phyloP scores from a whole-genome alignment of 805 yeast genomes.

The Pichia sporocuriosa region DNA sequence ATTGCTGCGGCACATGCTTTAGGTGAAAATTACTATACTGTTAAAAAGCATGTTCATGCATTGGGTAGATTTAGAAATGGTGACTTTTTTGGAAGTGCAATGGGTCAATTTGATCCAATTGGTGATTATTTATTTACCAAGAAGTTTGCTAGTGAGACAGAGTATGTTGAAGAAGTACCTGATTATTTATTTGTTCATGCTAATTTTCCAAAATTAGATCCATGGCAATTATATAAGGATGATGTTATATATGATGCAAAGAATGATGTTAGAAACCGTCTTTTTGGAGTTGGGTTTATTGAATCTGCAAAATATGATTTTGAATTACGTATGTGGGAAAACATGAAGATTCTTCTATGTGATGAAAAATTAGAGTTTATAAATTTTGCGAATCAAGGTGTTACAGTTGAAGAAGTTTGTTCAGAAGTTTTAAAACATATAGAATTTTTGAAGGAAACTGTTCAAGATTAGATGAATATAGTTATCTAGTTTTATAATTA shows the following conservation, averaged over 20 bases:
- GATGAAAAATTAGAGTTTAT: constrained; percentile 22
- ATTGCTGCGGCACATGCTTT: constrained; percentile 51
- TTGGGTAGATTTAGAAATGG: constrained; percentile 42
- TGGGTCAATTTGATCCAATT: constrained; percentile 71
- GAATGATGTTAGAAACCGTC: constrained; percentile 43
- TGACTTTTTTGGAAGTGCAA: constrained; percentile 59
- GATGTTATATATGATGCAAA: constrained; percentile 32
- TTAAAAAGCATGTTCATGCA: constrained; percentile 48
- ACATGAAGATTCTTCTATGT: constrained; percentile 50
- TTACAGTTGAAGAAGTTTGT: not conserved
- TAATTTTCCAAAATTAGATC: constrained; percentile 61
- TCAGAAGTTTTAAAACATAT: constrained; percentile 1
- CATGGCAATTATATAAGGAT: constrained; percentile 43
- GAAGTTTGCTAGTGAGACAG: constrained; percentile 19
- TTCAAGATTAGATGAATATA: not conserved
- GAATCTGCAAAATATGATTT: constrained; percentile 45
- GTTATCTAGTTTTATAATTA: not conserved
- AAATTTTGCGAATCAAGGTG: not conserved
- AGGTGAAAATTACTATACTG: constrained; percentile 51
- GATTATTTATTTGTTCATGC: constrained; percentile 51
- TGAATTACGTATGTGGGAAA: constrained; percentile 52
- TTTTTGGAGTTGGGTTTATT: constrained; percentile 53
- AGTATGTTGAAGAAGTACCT: constrained; percentile 25
- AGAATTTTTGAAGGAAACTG: not conserved
- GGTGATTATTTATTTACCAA: constrained; percentile 41